These are phyloP conservation scores for Shiraia bambusicola DNA, from an alignment of 2,329 filamentous ascomycete genomes.

Conservation along the genomic window DNA sequence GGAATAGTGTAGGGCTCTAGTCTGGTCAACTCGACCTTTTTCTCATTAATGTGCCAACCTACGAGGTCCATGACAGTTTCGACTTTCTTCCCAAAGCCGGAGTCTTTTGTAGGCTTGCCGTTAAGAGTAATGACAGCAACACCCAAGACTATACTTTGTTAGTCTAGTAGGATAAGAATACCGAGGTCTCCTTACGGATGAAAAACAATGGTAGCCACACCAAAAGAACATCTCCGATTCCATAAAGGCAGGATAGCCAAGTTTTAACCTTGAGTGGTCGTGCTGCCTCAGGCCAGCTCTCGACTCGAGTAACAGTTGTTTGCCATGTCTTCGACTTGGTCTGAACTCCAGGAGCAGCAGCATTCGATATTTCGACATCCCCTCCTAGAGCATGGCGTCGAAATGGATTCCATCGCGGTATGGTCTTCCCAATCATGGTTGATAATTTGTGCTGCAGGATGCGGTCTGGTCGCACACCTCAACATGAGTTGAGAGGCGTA, in stretches of 20 bases:
- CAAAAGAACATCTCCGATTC: conserved; percentile 30
- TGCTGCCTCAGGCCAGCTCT: conserved; percentile 37
- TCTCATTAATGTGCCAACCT: no score
- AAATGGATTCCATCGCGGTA: conserved; percentile 16
- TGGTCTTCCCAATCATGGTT: conserved; percentile 12
- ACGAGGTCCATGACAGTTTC: conserved; percentile 28
- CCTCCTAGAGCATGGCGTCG: conserved; percentile 8
- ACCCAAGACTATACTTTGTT: conserved; percentile 25
- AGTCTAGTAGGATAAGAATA: not conserved
- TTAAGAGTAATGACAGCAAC: conserved; percentile 26
- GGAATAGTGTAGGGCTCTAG: conserved; percentile 42
- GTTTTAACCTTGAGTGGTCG: conserved; percentile 22
- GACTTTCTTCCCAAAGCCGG: conserved; percentile 30
- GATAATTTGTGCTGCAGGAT: conserved; percentile 10
- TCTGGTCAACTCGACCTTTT: no score
- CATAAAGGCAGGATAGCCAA: conserved; percentile 25
- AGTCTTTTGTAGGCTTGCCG: conserved; percentile 24
- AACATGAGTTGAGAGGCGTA: conserved; percentile 12
- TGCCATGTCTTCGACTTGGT: conserved; percentile 26
- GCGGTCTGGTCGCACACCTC: conserved; percentile 2
- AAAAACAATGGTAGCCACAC: conserved; percentile 37
- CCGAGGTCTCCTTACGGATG: conserved; percentile 25
- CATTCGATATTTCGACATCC: conserved; percentile 5
- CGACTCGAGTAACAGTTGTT: conserved; percentile 22
- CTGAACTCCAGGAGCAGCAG: not conserved